Base-by-base conservation (phyloP, 768 basidiomycete genomes). In the Panus rudis region DNA sequence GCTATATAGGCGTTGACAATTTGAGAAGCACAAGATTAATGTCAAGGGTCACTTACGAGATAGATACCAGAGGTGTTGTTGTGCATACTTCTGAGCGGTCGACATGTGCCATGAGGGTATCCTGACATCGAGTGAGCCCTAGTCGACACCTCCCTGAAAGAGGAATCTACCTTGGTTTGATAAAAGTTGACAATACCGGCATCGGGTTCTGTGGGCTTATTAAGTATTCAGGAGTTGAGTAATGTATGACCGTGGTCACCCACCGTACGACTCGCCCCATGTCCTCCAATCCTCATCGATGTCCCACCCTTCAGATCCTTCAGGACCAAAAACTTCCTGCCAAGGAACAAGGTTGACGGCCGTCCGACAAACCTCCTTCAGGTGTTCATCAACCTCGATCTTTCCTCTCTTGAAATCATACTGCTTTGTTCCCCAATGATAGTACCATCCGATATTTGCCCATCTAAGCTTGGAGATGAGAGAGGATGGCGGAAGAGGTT, bases 111-210 rank as follows among this genome's bases (percentile, higher is more conserved):
- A 97, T 97, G 16, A 99, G 76, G 0, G 92, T 89, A 50, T 98
- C 92, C 76, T 81, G 28, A 23, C n/a, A 16, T n/a, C n/a, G n/a
- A 37, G 16, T 41, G 33, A 25, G 17, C 34, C 13, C 11, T 45
- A 35, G 33, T 14, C 20, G 39, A n/a, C n/a, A n/a, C n/a, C n/a
- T n/a, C 19, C 4, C 2, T 24, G 19, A 7, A 25, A 11, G 10
- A n/a, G 14, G 7, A 12, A 49, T 54, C 30, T 24, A 76, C 81
- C 62, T 81, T 85, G 34, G 72, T 74, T 61, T 92, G 88, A 58
- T 96, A 97, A 57, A 92, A 96, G 58, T 98, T 98, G 42, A 96
- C 84, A 40, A 98, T 96, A 6, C 93, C 94, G 10, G 92, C 93
- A 56, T 99, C 94, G 3, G 93, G 91, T 58, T 87, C 92, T 93